Percentiles rank a stretch among this genome's conserved stretches.
Evolutionary conservation across 2,329 filamentous ascomycete genomes (phyloP).

Genomic region (Ophiocordyceps robertsii): DNA sequence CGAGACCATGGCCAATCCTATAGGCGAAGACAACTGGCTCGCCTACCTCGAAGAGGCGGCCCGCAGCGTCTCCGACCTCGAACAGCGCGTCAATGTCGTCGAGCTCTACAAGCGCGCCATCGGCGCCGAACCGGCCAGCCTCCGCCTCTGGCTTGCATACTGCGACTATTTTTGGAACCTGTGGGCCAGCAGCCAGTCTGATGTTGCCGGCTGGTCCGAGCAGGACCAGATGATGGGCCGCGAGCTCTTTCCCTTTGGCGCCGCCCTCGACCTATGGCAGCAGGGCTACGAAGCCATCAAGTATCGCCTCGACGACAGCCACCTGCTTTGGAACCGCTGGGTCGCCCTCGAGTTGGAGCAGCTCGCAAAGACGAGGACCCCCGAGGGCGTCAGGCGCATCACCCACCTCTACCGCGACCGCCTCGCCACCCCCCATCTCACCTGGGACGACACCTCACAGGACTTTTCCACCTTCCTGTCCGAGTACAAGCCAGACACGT

Average conservation of each 20-base stretch:
- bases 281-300: conserved; percentile 59
- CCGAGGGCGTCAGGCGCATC: conserved; percentile 48
- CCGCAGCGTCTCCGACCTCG: conserved; percentile 44
- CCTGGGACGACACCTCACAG: conserved; percentile 63
- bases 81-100: conserved; percentile 54
- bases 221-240: conserved; percentile 57
- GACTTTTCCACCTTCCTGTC: conserved; percentile 64
- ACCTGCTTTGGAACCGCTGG: conserved; percentile 69
- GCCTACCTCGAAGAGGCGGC: conserved; percentile 64
- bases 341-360: conserved; percentile 58
- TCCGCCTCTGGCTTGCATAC: conserved; percentile 63
- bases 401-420: conserved; percentile 58
- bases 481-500: conserved; percentile 55
- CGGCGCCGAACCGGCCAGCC: conserved; percentile 57
- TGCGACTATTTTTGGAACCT: conserved; percentile 67
- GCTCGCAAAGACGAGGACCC: conserved; percentile 40
- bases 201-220: conserved; percentile 40
- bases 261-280: conserved; percentile 56
- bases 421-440: conserved; percentile 57
- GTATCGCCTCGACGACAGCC: conserved; percentile 64
- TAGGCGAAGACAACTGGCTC: conserved; percentile 67
- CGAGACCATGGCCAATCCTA: conserved; percentile 36
- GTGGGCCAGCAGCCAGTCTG: conserved; percentile 48
- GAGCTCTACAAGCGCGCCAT: conserved; percentile 61
- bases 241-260: conserved; percentile 57